phyloP scores from a whole-genome alignment of 2,329 filamentous ascomycete species.

The Cladophialophora psammophila region DNA sequence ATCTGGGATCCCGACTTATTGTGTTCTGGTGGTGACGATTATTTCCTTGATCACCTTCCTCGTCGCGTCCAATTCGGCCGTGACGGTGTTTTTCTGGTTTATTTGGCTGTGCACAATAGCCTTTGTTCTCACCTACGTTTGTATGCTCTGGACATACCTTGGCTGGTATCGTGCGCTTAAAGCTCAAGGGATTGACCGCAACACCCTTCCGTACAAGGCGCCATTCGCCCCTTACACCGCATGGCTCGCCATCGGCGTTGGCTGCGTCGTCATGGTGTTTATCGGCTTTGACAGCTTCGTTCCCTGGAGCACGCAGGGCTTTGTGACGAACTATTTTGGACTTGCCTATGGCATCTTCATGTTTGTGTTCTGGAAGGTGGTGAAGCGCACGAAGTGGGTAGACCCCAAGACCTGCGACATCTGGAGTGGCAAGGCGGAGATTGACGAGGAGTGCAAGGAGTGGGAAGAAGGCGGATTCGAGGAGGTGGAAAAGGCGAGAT shows the following conservation, averaged over 20 bases:
- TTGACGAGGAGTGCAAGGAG: slow-evolving; percentile 46
- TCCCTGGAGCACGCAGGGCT: slow-evolving; percentile 54
- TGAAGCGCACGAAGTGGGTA: slow-evolving; percentile 44
- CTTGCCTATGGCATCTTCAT: slow-evolving; percentile 53
- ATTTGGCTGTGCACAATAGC: slow-evolving; percentile 61
- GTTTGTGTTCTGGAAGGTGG: slow-evolving; percentile 48
- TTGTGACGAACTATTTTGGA: slow-evolving; percentile 61
- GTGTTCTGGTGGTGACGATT: slow-evolving; percentile 68
- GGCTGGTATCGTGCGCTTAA: slow-evolving; percentile 73
- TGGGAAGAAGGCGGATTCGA: slow-evolving; percentile 46
- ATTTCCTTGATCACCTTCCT: slow-evolving; percentile 75
- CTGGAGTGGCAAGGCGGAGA: slow-evolving; percentile 45
- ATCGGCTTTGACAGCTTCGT: slow-evolving; percentile 64
- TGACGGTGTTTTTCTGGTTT: slow-evolving; percentile 75
- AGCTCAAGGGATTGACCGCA: slow-evolving; percentile 72
- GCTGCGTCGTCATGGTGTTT: slow-evolving; percentile 66
- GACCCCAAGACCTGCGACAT: slow-evolving; percentile 43
- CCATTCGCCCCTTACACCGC: slow-evolving; percentile 73
- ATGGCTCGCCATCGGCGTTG: slow-evolving; percentile 64
- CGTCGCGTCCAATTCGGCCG: slow-evolving; percentile 67
- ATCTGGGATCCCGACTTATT: slow-evolving; percentile 70
- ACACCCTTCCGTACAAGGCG: slow-evolving; percentile 72
- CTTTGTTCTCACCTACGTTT: slow-evolving; percentile 68
- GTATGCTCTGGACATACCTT: slow-evolving; percentile 73
- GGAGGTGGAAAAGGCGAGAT: slow-evolving; percentile 43